phyloP scores from a whole-genome alignment of 2,329 filamentous ascomycete genomes.

The Fusarium mangiferae region DNA sequence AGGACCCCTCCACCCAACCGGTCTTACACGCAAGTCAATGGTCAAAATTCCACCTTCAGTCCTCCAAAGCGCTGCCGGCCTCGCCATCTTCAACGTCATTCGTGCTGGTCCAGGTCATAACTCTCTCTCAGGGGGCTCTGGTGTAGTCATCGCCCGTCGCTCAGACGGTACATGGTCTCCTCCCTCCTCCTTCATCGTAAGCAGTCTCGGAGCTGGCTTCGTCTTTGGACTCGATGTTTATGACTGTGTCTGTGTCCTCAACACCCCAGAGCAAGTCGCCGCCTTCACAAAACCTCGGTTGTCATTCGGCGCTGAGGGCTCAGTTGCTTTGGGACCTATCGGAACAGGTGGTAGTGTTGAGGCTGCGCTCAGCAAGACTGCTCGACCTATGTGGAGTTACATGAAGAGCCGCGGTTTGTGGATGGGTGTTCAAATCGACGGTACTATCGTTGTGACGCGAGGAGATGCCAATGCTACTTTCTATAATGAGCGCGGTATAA shows the following conservation, averaged over 20 bases:
- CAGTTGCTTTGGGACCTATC: conserved; percentile 67
- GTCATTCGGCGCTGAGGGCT: conserved; percentile 76
- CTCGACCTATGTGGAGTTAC: conserved; percentile 79
- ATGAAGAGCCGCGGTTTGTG: conserved; percentile 85
- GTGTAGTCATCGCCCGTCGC: conserved; percentile 67
- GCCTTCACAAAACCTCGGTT: conserved; percentile 74
- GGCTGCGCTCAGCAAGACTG: conserved; percentile 45
- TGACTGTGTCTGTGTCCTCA: conserved; percentile 81
- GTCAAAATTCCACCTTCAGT: conserved; percentile 56
- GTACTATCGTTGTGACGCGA: conserved; percentile 79
- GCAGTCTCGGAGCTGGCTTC: conserved; percentile 76
- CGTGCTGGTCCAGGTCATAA: conserved; percentile 66
- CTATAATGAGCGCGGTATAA: conserved; percentile 68
- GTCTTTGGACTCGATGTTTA: conserved; percentile 79
- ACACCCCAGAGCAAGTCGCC: conserved; percentile 72
- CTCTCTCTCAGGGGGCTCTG: conserved; percentile 68
- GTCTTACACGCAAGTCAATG: conserved; percentile 48
- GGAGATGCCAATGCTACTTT: conserved; percentile 83
- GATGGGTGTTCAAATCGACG: conserved; percentile 82
- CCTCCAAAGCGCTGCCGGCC: conserved; percentile 65
- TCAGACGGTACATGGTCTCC: conserved; percentile 74
- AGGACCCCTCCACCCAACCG: conserved; percentile 47
- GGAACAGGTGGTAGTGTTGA: conserved; percentile 71
- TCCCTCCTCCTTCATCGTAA: conserved; percentile 76
- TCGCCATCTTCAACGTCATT: conserved; percentile 72